Percentiles rank a stretch among this genome's conserved stretches.
Conservation (phyloP, 805 yeast species). For the Hanseniaspora taiwanica region DNA sequence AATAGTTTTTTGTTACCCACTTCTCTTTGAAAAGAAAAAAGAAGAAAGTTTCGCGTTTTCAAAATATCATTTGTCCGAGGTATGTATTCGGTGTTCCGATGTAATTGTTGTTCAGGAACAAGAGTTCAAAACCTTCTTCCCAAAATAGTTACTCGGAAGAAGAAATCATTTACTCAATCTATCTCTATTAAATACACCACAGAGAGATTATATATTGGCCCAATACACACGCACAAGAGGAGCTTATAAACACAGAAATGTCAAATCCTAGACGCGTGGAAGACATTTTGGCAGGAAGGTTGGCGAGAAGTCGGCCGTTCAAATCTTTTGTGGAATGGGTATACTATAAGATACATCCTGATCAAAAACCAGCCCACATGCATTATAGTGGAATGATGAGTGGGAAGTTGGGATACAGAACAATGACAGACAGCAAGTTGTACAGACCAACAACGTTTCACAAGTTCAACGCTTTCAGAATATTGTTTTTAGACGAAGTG, state of each 20-base stretch:
- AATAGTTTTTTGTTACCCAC: no score
- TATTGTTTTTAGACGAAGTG: conserved; percentile 49
- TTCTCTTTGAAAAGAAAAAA: no score
- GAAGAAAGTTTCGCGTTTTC: no score
- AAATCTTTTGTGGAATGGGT: background rate
- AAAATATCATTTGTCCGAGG: no score
- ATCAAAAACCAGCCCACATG: background rate
- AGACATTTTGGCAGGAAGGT: background rate
- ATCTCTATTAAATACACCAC: no score
- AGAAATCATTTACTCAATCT: no score
- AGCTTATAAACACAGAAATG: background rate
- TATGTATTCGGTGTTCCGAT: no score
- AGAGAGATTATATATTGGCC: background rate
- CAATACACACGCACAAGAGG: no score
- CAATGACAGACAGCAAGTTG: background rate
- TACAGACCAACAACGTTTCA: conserved; percentile 42
- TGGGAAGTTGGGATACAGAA: background rate
- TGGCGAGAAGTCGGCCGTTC: background rate
- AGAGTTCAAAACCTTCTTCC: no score
- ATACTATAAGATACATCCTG: background rate
- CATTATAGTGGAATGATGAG: background rate
- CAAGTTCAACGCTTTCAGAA: conserved; percentile 45
- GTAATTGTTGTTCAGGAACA: no score
- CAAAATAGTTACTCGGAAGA: no score
- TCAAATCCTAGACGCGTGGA: background rate